These are phyloP conservation scores for Rhizopogon roseolus DNA, from an alignment of 768 basidiomycete species.

Conservation along the genomic window DNA sequence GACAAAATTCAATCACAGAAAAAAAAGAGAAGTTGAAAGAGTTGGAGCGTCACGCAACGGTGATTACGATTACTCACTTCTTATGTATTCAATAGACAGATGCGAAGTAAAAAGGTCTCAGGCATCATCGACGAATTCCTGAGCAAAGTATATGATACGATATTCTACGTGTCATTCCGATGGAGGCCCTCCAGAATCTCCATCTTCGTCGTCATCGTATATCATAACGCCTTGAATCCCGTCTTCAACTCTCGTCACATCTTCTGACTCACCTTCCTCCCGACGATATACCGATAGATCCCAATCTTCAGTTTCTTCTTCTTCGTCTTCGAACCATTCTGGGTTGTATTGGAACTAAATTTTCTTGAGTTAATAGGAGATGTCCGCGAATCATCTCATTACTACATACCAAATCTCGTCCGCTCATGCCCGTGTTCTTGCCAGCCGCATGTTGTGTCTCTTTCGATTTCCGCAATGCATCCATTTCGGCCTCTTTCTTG, in stretches of 20 bases:
- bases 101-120: not conserved
- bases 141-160: slow-evolving; percentile 1
- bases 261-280: slow-evolving; percentile 31
- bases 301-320: slow-evolving; percentile 46
- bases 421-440: slow-evolving; percentile 91
- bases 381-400: not conserved
- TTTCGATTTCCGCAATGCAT: slow-evolving; percentile 79
- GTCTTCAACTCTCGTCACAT: slow-evolving; percentile 15
- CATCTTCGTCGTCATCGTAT: slow-evolving; percentile 12
- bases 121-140: not conserved
- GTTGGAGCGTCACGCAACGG: not conserved
- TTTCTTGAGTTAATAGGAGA: slow-evolving; percentile 5
- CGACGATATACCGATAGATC: slow-evolving; percentile 52
- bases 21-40: not conserved
- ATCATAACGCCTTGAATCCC: slow-evolving; percentile 12
- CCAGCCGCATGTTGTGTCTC: slow-evolving; percentile 78
- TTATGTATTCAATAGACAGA: not conserved
- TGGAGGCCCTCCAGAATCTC: not conserved
- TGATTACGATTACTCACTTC: not conserved
- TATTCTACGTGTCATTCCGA: not conserved
- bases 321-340: slow-evolving; percentile 86
- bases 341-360: slow-evolving; percentile 90
- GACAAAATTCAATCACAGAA: not conserved
- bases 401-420: slow-evolving; percentile 82
- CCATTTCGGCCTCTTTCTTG: slow-evolving; percentile 90